Base-by-base conservation (phyloP, 371 early-diverging fungal species). In the Mortierella sp. region DNA sequence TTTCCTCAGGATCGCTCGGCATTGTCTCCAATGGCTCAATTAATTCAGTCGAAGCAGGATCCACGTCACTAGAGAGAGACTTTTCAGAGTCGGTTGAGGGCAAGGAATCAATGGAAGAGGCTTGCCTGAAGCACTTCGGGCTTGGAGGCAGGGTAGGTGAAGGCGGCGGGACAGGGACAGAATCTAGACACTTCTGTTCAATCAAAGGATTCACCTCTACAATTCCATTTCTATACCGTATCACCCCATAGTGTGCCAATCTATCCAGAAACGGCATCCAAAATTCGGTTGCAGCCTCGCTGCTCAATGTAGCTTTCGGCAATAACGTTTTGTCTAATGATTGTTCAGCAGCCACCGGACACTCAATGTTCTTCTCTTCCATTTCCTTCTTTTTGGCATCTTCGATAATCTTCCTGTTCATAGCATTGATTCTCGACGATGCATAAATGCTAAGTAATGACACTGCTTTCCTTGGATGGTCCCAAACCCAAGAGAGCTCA, bases 401-500 rank as follows among this genome's bases (percentile, higher is more conserved):
- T 8, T 6, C 9, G 26, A 26, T 7, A 12, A 26, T 29, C 45
- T 34, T 56, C n/a, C 37, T 34, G 9, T 37, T 34, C 51, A 29
- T 28, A 12, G 63, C 64, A 45, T 23, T 29, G 9, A 32, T 6
- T 22, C 17, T 29, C 28, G 26, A 42, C 15, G n/a, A 15, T 15
- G 43, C 34, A 26, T 71, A 64, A 9, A 64, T 47, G 13, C 65
- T 35, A 23, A 55, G 17, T 15, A 66, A 28, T 0, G 55, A 13
- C 28, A 29, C 28, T 1, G 6, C 6, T 15, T 26, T 66, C 13
- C 43, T 29, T 2, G 68, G 69, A 8, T 34, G 28, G 26, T 68
- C 61, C 75, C 75, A 75, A 1, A 55, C 10, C n/a, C 37, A 54
- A 1, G 61, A 60, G 2, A 55, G 26, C 28, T 65, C 61, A 2